Conservation (phyloP, 352 stramenopile genomes). For the Globisporangium uncinulatum region DNA sequence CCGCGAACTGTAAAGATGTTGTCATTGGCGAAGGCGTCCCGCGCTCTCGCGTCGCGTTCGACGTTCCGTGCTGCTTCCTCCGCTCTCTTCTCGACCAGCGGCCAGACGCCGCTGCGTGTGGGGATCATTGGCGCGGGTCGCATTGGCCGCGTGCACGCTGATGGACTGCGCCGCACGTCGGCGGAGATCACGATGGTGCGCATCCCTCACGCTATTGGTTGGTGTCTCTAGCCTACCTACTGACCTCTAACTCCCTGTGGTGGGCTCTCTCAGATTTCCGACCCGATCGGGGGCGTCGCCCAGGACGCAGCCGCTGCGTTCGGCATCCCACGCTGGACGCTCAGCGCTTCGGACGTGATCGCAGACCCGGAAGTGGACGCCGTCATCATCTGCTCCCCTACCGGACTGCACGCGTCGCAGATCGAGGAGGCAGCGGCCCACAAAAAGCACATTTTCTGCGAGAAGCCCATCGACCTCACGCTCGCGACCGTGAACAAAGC, state of each 20-base stretch:
- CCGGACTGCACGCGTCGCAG: slow-evolving; percentile 91
- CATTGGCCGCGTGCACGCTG: slow-evolving; percentile 58
- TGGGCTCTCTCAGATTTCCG: slow-evolving; percentile 22
- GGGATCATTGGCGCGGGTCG: slow-evolving; percentile 65
- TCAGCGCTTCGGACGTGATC: slow-evolving; percentile 89
- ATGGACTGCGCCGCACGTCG: slow-evolving; percentile 22
- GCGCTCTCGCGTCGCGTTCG: not conserved
- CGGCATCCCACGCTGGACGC: slow-evolving; percentile 58
- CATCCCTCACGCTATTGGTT: not conserved
- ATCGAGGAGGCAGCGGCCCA: slow-evolving; percentile 88
- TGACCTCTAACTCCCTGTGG: not conserved
- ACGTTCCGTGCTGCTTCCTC: too few species aligned
- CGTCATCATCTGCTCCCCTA: slow-evolving; percentile 96
- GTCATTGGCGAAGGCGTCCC: slow-evolving; percentile 1
- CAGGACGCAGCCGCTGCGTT: slow-evolving; percentile 32
- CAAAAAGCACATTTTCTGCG: slow-evolving; percentile 12
- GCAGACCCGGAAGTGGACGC: slow-evolving; percentile 91
- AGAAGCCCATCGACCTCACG: slow-evolving; percentile 5
- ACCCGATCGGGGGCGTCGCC: slow-evolving; percentile 18
- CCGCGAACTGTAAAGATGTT: not conserved
- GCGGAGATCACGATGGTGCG: slow-evolving; percentile 16
- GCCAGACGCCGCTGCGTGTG: slow-evolving; percentile 29
- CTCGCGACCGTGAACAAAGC: slow-evolving; percentile 1
- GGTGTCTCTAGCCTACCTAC: not conserved
- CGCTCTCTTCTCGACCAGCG: too few species aligned